Evolutionary conservation across 2,329 filamentous ascomycete genomes (phyloP).

Genomic region (Ophioceras dolichostomum): DNA sequence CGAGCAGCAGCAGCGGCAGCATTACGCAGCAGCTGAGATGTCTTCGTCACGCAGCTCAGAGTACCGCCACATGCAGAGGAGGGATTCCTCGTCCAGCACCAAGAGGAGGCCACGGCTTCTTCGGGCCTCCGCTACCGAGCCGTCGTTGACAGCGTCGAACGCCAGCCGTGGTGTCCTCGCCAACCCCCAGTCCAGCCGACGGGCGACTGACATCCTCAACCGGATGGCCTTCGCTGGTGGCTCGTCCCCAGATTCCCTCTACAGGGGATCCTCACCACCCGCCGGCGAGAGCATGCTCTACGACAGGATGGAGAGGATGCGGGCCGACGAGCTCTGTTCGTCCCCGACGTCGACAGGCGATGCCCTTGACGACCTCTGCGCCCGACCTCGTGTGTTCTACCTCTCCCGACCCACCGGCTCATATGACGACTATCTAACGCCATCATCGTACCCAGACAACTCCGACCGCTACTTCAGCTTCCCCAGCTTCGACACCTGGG

Average conservation of each 20-base stretch:
- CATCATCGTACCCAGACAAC: conserved; percentile 13
- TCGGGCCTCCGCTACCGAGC: conserved; percentile 42
- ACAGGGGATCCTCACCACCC: conserved; percentile 17
- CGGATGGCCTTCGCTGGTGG: conserved; percentile 37
- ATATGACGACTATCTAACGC: background rate
- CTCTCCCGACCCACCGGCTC: background rate
- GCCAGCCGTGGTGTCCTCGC: conserved; percentile 38
- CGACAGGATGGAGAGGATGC: conserved; percentile 15
- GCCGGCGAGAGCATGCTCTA: conserved; percentile 22
- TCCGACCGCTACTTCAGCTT: conserved; percentile 58
- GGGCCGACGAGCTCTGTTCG: conserved; percentile 10
- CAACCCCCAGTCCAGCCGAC: conserved; percentile 31
- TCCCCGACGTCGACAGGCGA: conserved; percentile 15
- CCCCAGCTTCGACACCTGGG: conserved; percentile 60
- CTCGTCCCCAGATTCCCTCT: conserved; percentile 20
- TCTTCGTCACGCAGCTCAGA: conserved; percentile 1
- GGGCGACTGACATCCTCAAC: conserved; percentile 42
- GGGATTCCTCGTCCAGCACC: conserved; percentile 25
- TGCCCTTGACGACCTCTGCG: conserved; percentile 15
- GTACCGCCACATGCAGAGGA: conserved; percentile 13
- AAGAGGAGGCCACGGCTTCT: conserved; percentile 39
- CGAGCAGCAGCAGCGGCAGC: too few relatives aligned
- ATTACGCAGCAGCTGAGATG: background rate
- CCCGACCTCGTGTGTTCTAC: conserved; percentile 2
- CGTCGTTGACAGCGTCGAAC: conserved; percentile 44